Evolutionary conservation across 441 rosid species (phyloP), one percentile per base, ranked within the genome.

Genomic region (Dalechampia spathulata): DNA sequence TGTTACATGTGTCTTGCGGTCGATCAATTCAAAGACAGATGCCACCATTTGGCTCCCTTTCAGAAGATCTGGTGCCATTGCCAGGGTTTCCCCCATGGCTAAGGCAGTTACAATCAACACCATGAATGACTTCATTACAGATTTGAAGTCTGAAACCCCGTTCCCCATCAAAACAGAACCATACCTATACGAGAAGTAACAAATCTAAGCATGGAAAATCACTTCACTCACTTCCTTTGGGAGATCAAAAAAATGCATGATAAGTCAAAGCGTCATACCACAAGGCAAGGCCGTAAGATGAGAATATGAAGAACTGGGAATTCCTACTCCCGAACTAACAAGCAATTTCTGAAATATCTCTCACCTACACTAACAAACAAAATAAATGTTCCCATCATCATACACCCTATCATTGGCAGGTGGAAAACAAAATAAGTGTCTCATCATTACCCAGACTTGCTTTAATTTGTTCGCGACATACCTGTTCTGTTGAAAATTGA

Each of bases 291-390:
- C 96, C 98, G 28, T 90, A 90, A 9, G 95, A 79, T 16, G 98
- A 90, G 81, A 87, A 90, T 63, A 90, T 90, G 72, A 90, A 90
- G 81, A 90, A 90, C 76, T 90, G 98, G 61, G 96, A 87, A n/a
- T n/a, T n/a, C n/a, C n/a, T n/a, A n/a, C n/a, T n/a, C n/a, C n/a
- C n/a, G n/a, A n/a, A n/a, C n/a, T n/a, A n/a, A n/a, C n/a, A n/a
- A n/a, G n/a, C n/a, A n/a, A n/a, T n/a, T n/a, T n/a, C n/a, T n/a
- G n/a, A n/a, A n/a, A n/a, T n/a, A n/a, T n/a, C n/a, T n/a, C n/a
- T n/a, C n/a, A n/a, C n/a, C n/a, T n/a, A n/a, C n/a, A n/a, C n/a
- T n/a, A n/a, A n/a, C n/a, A n/a, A n/a, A n/a, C n/a, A n/a, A n/a
- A n/a, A n/a, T n/a, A n/a, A n/a, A n/a, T n/a, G n/a, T n/a, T n/a